phyloP scores from a whole-genome alignment of 2,329 filamentous ascomycete genomes.

The Colletotrichum plurivorum region DNA sequence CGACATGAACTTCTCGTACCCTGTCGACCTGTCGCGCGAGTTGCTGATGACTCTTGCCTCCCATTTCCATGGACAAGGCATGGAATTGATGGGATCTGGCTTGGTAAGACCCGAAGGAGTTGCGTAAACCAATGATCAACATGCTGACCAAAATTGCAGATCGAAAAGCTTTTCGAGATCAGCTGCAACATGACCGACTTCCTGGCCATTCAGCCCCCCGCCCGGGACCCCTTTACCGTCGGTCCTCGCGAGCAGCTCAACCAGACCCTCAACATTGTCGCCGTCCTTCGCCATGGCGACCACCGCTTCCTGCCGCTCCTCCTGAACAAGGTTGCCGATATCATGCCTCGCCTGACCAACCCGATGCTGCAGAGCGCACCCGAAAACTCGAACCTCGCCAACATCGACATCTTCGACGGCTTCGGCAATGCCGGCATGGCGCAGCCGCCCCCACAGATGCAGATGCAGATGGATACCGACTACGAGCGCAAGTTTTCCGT shows the following conservation, averaged over 20 bases:
- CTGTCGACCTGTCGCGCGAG: constrained; percentile 74
- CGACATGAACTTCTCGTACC: constrained; percentile 73
- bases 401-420: constrained; percentile 76
- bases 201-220: constrained; percentile 74
- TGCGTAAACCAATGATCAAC: constrained; percentile 4
- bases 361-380: constrained; percentile 73
- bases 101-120: constrained; percentile 63
- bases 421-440: constrained; percentile 75
- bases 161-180: constrained; percentile 86
- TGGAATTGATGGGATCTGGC: constrained; percentile 82
- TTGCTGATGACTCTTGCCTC: constrained; percentile 76
- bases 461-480: constrained; percentile 62
- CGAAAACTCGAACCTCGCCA: constrained; percentile 66
- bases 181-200: constrained; percentile 81
- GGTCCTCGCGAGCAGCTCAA: constrained; percentile 82
- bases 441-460: constrained; percentile 60
- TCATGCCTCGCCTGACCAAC: constrained; percentile 73
- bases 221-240: constrained; percentile 72
- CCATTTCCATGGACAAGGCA: constrained; percentile 78
- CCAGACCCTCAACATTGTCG: constrained; percentile 77
- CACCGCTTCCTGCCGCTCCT: constrained; percentile 84
- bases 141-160: constrained; percentile 54
- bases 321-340: constrained; percentile 81
- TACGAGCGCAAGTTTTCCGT: constrained; percentile 62
- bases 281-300: constrained; percentile 80